Evolutionary conservation across 2,329 filamentous ascomycete genomes (phyloP).

Genomic region (Colletotrichum endophyticum): DNA sequence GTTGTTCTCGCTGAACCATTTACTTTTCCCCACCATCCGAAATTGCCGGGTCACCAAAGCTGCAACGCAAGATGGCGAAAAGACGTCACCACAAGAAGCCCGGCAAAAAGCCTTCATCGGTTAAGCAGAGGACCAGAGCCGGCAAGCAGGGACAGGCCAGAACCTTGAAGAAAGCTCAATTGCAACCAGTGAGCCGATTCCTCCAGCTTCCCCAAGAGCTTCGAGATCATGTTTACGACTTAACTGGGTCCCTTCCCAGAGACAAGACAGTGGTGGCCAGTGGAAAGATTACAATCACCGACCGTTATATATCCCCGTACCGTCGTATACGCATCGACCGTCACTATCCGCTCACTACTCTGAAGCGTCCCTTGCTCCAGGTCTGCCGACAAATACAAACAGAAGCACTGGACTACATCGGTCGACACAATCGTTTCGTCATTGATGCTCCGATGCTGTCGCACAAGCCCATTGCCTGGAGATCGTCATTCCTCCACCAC

Average conservation of each 20-base stretch:
- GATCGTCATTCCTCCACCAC: neutral
- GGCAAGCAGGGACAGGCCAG: neutral
- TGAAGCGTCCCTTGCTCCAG: neutral
- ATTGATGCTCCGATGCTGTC: neutral
- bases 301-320: neutral
- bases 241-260: neutral
- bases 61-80: neutral
- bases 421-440: neutral
- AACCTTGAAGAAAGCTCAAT: neutral
- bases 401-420: neutral
- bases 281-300: neutral
- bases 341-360: neutral
- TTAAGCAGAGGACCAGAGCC: neutral
- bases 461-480: neutral
- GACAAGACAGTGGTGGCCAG: neutral
- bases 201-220: neutral
- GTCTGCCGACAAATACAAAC: neutral
- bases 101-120: neutral
- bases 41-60: neutral
- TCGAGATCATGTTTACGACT: neutral
- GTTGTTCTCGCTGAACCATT: neutral
- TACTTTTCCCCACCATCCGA: rapidly evolving
- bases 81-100: neutral
- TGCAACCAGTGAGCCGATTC: neutral
- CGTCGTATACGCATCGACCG: neutral